Conservation (phyloP, 306 rosid genomes). For the Begonia loranthoides region DNA sequence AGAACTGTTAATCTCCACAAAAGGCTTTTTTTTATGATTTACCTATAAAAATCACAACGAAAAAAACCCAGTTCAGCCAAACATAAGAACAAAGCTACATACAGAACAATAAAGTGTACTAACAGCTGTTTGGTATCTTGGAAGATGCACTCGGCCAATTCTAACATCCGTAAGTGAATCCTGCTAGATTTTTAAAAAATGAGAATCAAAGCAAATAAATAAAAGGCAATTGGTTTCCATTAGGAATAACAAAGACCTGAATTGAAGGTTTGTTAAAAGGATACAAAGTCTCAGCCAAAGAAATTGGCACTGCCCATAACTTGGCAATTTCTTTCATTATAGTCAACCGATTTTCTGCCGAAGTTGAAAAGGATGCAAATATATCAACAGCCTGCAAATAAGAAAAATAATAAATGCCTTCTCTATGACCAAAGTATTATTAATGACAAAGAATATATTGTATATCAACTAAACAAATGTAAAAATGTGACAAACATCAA, state of each 20-base stretch:
- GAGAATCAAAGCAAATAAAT: conserved; percentile 16
- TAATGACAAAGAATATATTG: background rate
- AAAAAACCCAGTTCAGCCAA: conserved; percentile 10
- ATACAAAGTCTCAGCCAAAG: conserved; percentile 44
- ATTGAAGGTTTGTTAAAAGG: conserved; percentile 56
- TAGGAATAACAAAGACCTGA: conserved; percentile 30
- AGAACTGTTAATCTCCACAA: conserved; percentile 72
- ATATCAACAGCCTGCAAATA: conserved; percentile 67
- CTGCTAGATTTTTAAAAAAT: conserved; percentile 37
- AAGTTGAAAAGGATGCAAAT: conserved; percentile 67
- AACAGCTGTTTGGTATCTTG: conserved; percentile 28
- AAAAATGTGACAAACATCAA: conserved; percentile 2
- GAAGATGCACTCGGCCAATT: conserved; percentile 69
- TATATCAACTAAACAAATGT: conserved; percentile 2
- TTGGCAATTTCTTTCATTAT: conserved; percentile 59
- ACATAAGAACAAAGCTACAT: conserved; percentile 8
- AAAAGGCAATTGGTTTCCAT: background rate
- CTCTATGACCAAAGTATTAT: background rate
- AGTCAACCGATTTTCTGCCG: conserved; percentile 42
- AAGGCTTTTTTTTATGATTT: conserved; percentile 22
- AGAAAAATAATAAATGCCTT: conserved; percentile 7
- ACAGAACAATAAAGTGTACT: conserved; percentile 21
- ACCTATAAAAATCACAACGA: conserved; percentile 25
- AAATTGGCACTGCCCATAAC: conserved; percentile 48
- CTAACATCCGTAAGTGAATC: conserved; percentile 31